Percentiles rank a stretch among this genome's conserved stretches.
Conservation (phyloP, 352 stramenopile species). For the Pythium plurisporium region DNA sequence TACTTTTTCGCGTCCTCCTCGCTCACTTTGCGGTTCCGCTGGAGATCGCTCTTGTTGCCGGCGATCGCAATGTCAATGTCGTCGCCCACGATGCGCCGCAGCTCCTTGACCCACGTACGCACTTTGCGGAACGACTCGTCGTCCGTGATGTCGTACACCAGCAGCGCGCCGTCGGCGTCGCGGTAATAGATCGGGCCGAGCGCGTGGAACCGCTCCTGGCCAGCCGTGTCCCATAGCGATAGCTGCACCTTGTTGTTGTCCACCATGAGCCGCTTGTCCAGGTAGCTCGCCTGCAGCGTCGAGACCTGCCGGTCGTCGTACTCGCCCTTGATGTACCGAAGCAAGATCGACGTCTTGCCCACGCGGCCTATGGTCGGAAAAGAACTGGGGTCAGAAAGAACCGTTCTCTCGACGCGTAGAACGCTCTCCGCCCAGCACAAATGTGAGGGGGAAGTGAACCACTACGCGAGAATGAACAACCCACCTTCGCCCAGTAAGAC, state of each 20-base stretch:
- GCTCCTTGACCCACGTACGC: constrained; percentile 90
- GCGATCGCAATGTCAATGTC: constrained; percentile 91
- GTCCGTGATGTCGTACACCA: constrained; percentile 93
- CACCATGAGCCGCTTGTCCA: constrained; percentile 89
- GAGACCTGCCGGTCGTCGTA: constrained; percentile 91
- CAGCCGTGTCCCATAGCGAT: constrained; percentile 85
- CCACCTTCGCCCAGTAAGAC: constrained; percentile 81
- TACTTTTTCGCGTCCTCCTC: constrained; percentile 83
- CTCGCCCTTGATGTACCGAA: constrained; percentile 92
- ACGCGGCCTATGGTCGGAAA: constrained; percentile 69
- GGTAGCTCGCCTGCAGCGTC: constrained; percentile 91
- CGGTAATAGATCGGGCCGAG: constrained; percentile 90
- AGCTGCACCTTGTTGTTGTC: constrained; percentile 77
- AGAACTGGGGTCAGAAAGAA: not conserved
- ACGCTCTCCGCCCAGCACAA: not conserved
- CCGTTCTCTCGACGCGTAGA: not conserved
- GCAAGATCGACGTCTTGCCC: constrained; percentile 93
- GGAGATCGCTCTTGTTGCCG: constrained; percentile 91
- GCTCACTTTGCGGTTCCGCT: constrained; percentile 84
- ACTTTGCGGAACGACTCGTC: constrained; percentile 90
- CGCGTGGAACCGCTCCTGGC: constrained; percentile 86
- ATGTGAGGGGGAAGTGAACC: not conserved
- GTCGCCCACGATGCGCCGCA: constrained; percentile 87
- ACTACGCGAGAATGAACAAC: not conserved
- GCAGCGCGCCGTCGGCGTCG: constrained; percentile 80